Conservation (phyloP, 176 grass and related monocot genomes). For the Aechmea fasciata region DNA sequence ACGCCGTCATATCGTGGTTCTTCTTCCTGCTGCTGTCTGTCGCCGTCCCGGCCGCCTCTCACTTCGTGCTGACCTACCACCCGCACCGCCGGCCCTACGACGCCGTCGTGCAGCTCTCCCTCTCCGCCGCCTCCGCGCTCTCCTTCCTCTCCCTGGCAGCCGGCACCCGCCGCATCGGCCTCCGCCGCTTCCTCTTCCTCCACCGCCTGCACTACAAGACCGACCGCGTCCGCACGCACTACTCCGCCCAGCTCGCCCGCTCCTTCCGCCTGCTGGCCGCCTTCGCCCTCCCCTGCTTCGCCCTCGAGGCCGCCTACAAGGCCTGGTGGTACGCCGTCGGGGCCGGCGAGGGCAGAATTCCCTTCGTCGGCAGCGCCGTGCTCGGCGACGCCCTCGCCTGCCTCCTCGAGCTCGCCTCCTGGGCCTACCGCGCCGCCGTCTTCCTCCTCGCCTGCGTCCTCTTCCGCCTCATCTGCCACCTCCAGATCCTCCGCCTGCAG, state of each 20-base stretch:
- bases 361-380: conserved; percentile 9
- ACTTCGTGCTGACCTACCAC: conserved; percentile 8
- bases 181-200: conserved; percentile 71
- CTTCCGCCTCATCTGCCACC: conserved; percentile 70
- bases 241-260: conserved; percentile 32
- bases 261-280: conserved; percentile 46
- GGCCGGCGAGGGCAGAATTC: background rate
- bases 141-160: conserved; percentile 43
- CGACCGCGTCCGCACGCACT: conserved; percentile 34
- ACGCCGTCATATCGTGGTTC: conserved; percentile 26
- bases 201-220: conserved; percentile 48
- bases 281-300: conserved; percentile 50
- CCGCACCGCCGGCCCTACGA: conserved; percentile 38
- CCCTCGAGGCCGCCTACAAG: conserved; percentile 60
- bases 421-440: conserved; percentile 58
- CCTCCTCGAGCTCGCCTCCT: conserved; percentile 58
- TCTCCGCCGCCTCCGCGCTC: conserved; percentile 35
- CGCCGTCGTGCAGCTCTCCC: conserved; percentile 44
- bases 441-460: conserved; percentile 64
- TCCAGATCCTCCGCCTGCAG: conserved; percentile 73
- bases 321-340: conserved; percentile 39
- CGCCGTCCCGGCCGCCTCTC: conserved; percentile 14
- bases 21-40: conserved; percentile 29
- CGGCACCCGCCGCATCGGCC: conserved; percentile 32
- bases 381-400: conserved; percentile 32